A percentile compares a stretch with the other conserved stretches of the same genome.
Evolutionary conservation across 768 basidiomycete species (phyloP).

Genomic region (Rhizopogon vulgaris): DNA sequence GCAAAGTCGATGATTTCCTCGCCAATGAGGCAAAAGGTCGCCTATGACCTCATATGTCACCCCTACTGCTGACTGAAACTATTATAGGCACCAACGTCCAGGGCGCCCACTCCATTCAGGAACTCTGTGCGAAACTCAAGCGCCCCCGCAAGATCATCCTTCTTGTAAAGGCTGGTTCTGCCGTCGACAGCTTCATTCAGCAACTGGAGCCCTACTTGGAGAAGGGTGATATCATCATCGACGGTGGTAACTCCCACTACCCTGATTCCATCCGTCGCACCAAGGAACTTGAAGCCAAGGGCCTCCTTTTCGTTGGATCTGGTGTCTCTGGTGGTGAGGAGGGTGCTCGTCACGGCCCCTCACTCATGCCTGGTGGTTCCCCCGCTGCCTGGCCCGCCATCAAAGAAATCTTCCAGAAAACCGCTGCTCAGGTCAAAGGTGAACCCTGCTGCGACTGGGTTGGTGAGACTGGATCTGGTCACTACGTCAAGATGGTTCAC

Average conservation of each 20-base stretch:
- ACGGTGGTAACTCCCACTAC: slow-evolving; percentile 99
- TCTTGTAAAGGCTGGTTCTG: slow-evolving; percentile 95
- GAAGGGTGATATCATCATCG: slow-evolving; percentile 96
- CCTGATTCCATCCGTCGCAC: slow-evolving; percentile 96
- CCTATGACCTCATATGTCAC: slow-evolving; percentile 25
- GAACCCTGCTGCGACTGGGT: slow-evolving; percentile 99
- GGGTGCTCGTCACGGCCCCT: slow-evolving; percentile 94
- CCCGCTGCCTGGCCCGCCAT: slow-evolving; percentile 92
- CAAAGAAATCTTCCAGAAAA: slow-evolving; percentile 98
- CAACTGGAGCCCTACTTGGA: slow-evolving; percentile 89
- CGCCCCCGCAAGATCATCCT: slow-evolving; percentile 94
- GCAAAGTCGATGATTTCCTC: slow-evolving; percentile 95
- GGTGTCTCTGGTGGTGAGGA: slow-evolving; percentile 99
- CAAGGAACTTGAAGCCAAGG: slow-evolving; percentile 89
- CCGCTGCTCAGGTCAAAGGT: slow-evolving; percentile 89
- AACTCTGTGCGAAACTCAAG: slow-evolving; percentile 90
- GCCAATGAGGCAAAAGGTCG: slow-evolving; percentile 96
- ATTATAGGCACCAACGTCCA: slow-evolving; percentile 83
- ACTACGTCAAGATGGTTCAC: slow-evolving; percentile 99
- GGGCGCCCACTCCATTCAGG: slow-evolving; percentile 90
- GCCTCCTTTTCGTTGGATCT: slow-evolving; percentile 93
- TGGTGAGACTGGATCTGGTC: slow-evolving; percentile 89
- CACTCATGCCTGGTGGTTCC: slow-evolving; percentile 98
- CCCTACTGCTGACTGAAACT: slow-evolving; percentile 14
- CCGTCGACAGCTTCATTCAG: slow-evolving; percentile 92